A percentile compares a stretch with the other conserved stretches of the same genome.
These are phyloP conservation scores for Verticillium zaregamsianum DNA, from an alignment of 2,329 filamentous ascomycete genomes.

Conservation along the genomic window DNA sequence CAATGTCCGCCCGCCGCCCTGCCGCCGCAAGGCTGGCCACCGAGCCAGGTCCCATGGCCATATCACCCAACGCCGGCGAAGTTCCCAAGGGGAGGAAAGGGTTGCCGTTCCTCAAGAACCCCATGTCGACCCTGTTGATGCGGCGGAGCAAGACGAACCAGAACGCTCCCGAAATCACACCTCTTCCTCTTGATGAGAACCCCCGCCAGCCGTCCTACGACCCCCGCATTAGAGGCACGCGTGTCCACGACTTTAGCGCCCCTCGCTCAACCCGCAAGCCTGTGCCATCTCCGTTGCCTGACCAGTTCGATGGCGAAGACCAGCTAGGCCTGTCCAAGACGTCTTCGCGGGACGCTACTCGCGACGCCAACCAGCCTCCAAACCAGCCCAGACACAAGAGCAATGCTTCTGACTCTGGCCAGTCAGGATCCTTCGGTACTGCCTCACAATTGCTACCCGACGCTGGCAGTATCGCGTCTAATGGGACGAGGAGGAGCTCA, in stretches of 20 bases:
- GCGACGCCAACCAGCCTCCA: background rate
- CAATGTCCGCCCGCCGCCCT: constrained; percentile 35
- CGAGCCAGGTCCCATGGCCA: constrained; percentile 29
- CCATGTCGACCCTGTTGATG: constrained; percentile 55
- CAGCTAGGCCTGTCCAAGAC: constrained; percentile 12
- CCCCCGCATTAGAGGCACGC: constrained; percentile 59
- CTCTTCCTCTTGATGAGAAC: constrained; percentile 32
- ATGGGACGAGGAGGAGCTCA: constrained; percentile 12
- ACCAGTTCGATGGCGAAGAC: background rate
- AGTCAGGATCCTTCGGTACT: constrained; percentile 17
- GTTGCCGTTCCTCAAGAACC: constrained; percentile 55
- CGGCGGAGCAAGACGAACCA: constrained; percentile 49
- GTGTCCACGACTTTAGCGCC: constrained; percentile 63
- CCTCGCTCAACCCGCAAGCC: constrained; percentile 37
- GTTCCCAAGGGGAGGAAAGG: constrained; percentile 46
- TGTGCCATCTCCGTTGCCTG: background rate
- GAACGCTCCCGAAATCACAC: constrained; percentile 36
- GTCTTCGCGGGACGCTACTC: constrained; percentile 11
- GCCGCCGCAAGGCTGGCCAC: constrained; percentile 33
- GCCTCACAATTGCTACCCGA: constrained; percentile 19
- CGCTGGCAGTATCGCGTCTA: constrained; percentile 21
- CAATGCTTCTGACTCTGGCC: constrained; percentile 24
- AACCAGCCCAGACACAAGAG: constrained; percentile 15
- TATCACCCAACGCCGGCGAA: constrained; percentile 28
- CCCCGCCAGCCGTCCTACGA: constrained; percentile 50